Evolutionary conservation across 2,329 filamentous ascomycete genomes (phyloP), one percentile per base, ranked within the genome.

Genomic region (Xylariomycetidae sp.): DNA sequence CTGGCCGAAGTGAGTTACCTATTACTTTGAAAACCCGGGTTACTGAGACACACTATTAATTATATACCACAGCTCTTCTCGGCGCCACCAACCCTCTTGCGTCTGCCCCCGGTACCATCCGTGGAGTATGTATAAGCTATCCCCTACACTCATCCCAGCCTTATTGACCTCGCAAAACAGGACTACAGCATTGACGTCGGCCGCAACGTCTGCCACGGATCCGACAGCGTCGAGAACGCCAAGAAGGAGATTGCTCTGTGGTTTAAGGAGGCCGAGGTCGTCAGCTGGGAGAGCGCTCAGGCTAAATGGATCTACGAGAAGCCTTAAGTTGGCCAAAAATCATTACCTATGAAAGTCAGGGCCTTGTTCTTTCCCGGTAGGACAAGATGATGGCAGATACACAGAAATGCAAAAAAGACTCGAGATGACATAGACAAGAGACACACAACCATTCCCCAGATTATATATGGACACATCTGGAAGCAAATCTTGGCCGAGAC

Each of bases 191-290:
- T 90, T 54, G 82, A 88, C 58, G 83, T 88, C 63, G 92, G 92
- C 72, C 88, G 90, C 69, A 98, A 98, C 78, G 88, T 97, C 74
- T 97, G 90, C 86, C 92, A 98, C 82, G 92, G 92, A 66, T 96
- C 88, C 69, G 92, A 98, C 80, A 82, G 77, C 64, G 90, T 98
- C 70, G 92, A 98, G 82, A 95, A 80, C 75, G 92, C 92, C 71
- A 80, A 97, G 85, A 96, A 97, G 86, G 92, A 98, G 79, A 98
- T 98, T 64, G 84, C 83, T 59, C 82, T 97, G 64, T 98, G 92
- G 92, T 98, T 98, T 85, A 82, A 85, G 70, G 74, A 85, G 53
- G 81, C 80, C 54, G 92, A 97, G 69, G 64, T 95, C 60, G 69
- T 88, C 69, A 75, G 63, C 70, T 97, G 85, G 80, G 90, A 92